Evolutionary conservation across 2,329 filamentous ascomycete species (phyloP).

Genomic region (Acrodontium crateriforme): DNA sequence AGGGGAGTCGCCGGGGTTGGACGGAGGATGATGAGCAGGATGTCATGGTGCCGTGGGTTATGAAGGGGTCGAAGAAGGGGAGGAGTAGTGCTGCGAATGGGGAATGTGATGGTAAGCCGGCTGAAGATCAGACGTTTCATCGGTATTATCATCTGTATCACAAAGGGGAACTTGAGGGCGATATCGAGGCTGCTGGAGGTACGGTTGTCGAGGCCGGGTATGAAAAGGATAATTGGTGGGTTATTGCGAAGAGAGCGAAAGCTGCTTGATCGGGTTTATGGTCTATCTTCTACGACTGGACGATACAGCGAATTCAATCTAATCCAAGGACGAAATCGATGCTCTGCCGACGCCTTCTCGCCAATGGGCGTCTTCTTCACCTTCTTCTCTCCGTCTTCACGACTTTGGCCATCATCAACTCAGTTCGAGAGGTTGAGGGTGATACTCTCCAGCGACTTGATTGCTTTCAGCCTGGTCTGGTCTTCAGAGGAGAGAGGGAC

Average conservation of each 20-base stretch:
- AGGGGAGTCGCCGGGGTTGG: conserved; percentile 75
- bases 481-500: conserved; percentile 43
- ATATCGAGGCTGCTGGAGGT: conserved; percentile 63
- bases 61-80: conserved; percentile 28
- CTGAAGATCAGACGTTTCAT: conserved; percentile 49
- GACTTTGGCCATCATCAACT: too few species aligned
- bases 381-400: too few species aligned
- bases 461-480: conserved; percentile 14
- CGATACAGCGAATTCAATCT: too few species aligned
- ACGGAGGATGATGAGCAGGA: conserved; percentile 73
- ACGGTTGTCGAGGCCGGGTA: conserved; percentile 68
- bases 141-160: conserved; percentile 91
- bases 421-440: too few species aligned
- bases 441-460: conserved; percentile 15
- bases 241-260: conserved; percentile 36
- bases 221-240: conserved; percentile 99
- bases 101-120: neutral
- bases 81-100: conserved; percentile 15
- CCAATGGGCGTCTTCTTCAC: too few species aligned
- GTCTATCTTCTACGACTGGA: too few species aligned
- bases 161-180: conserved; percentile 71
- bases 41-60: conserved; percentile 90
- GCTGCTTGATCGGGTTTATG: too few species aligned
- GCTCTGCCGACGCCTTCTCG: too few species aligned
- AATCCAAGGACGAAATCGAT: too few species aligned